Base-by-base conservation (phyloP, 352 stramenopile genomes). In the Phytopythium oedochilum region DNA sequence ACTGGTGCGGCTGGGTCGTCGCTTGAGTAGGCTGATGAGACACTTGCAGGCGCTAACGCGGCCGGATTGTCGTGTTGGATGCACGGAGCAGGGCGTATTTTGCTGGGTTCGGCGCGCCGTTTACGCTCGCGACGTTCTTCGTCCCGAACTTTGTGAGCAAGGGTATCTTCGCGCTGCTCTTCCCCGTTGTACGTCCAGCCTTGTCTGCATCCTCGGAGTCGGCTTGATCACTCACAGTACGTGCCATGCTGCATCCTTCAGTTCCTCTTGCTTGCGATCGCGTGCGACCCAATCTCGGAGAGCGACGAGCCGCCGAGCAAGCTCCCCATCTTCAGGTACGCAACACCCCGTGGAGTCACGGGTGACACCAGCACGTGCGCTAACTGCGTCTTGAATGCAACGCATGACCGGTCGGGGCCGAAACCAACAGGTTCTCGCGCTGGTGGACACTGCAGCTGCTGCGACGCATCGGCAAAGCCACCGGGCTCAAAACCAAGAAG, bases 91-190 rank as follows among this genome's bases (percentile, higher is more conserved):
- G 77, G 77, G 83, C 83, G 11, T 95, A 94, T 35, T 95, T 95
- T 60, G 83, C 83, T 25, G 86, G 83, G 1, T 96, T 96, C 61
- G 86, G 86, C 6, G 88, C 80, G 50, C 86, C 86, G 10, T 96
- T 94, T 44, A 96, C 86, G 20, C 63, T 96, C 29, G 86, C 86
- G 25, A 96, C 86, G 9, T 96, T 94, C 59, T 96, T 96, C 53
- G 82, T 92, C 18, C 83, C 83, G 4, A 96, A 96, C 56, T 96
- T 96, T 65, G 82, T 96, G 50, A 93, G 82, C 78, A 94, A 93
- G 66, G 86, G 86, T 61, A 91, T 94, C 47, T 96, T 94, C 38
- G 86, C 86, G 7, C 60, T 96, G 53, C 72, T 96, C 11, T 96
- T 96, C 52, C 86, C 86, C 18, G 74, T 94, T 58, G 85, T 95